Percentiles rank a stretch among this genome's conserved stretches.
These are phyloP conservation scores for Fraxinus ornus DNA, from an alignment of 305 asterid species.

Conservation along the genomic window DNA sequence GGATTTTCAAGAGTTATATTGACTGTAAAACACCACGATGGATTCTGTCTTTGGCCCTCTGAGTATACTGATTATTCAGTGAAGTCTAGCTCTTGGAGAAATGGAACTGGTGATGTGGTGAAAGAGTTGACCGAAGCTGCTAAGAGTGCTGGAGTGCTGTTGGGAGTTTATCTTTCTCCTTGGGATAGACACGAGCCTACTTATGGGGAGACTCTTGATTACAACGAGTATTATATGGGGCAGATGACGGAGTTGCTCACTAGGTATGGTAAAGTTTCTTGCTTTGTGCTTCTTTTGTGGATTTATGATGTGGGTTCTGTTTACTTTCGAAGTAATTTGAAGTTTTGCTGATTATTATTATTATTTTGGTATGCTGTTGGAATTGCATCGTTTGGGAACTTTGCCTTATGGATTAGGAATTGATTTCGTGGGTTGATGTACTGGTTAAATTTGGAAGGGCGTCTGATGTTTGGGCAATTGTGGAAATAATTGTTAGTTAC, in stretches of 20 bases:
- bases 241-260: constrained; percentile 93
- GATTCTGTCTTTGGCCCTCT: constrained; percentile 93
- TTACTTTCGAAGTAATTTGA: not conserved
- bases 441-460: not conserved
- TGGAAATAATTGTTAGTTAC: constrained; percentile 1
- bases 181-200: constrained; percentile 89
- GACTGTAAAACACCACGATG: constrained; percentile 91
- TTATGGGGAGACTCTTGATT: constrained; percentile 70
- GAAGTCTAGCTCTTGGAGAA: constrained; percentile 73
- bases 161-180: constrained; percentile 93
- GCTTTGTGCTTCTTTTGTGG: not conserved
- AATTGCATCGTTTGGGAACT: not conserved
- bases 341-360: constrained; percentile 1
- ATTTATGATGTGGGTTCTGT: not conserved
- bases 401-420: not conserved
- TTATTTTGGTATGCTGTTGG: not conserved
- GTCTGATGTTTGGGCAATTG: constrained; percentile 5
- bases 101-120: constrained; percentile 80
- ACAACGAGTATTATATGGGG: constrained; percentile 80
- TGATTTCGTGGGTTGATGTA: not conserved
- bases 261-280: constrained; percentile 38
- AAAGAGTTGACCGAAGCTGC: constrained; percentile 72
- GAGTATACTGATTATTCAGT: constrained; percentile 82
- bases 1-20: constrained; percentile 69
- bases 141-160: constrained; percentile 46